Base-by-base conservation (phyloP, 345 rosid genomes). In the Salix caprea region DNA sequence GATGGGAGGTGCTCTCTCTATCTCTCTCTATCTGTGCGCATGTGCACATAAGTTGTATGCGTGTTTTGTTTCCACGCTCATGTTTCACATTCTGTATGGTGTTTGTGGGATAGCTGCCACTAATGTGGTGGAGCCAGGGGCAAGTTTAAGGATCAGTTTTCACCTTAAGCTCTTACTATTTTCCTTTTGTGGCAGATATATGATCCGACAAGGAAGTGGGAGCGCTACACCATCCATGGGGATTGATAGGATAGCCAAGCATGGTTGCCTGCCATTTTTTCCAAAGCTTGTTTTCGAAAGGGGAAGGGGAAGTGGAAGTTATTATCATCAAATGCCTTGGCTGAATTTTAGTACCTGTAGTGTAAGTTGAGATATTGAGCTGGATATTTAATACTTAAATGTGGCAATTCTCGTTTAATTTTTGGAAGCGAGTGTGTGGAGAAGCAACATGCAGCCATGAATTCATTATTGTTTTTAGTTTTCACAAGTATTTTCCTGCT, bases 171-270 rank as follows among this genome's bases (percentile, higher is more conserved):
- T 42, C 56, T 34, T 50, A 30, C 26, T 66, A 4, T 67, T 34
- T 26, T 30, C 0, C 5, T 76, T 50, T 39, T 28, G 16, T 61
- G 18, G 73, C 84, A 94, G 97, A 94, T 92, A 77, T 94, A 94
- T 74, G 98, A 94, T 68, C 95, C 97, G 30, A 78, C 97, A 1
- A 90, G 77, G 89, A 94, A 90, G 83, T 94, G 97, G 97, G 97
- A 92, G 84, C 95, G 97, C 4, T 94, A 92, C 85, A 94, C 98
- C 67, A 91, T 94, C 78, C 98, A 94, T 15, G 98, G 98, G 2
- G 97, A 94, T 77, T 94, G 79, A 92, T 68, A 32, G 54, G 6
- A 21, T 48, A 8, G 72, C 32, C 6, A 12, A 46, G 11, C 34
- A 6, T 30, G 24, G 61, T 1, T 6, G 30, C 11, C 24, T 42